Base-by-base conservation (phyloP, 2,329 filamentous ascomycete species). In the Fusarium clavum region DNA sequence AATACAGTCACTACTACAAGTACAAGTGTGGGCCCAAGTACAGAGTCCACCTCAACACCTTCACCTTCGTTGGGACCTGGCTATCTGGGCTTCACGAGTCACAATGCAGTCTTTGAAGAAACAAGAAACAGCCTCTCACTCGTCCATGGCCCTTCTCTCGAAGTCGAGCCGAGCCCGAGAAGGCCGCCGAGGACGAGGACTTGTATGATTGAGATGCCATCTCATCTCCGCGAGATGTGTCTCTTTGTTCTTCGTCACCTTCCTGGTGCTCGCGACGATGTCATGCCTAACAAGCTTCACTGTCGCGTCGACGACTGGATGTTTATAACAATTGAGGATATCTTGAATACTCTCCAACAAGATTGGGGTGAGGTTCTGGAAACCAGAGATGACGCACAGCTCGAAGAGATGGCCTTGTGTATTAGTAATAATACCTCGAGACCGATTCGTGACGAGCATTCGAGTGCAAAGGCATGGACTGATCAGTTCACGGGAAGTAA, bases 11-110 rank as follows among this genome's bases (percentile, higher is more conserved):
- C 32, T 40, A 16, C 48, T 40, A n/a, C 48, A 16, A 12, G 30
- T 38, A 12, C 29, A n/a, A 51, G 47, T 18, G 47, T 34, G n/a
- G 48, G 46, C 24, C 47, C 22, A 2, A 57, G n/a, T 25, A 48
- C n/a, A 5, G 57, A 44, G 20, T 48, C 57, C 14, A 61, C 43
- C 25, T 66, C 72, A 11, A 68, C 64, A 3, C 70, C 69, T n/a
- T 64, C 74, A 18, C 60, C 75, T 8, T 60, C 68, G 16, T 47
- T 56, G 6, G 57, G 68, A 3, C 59, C 72, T 16, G 83, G 83
- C 2, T 84, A 83, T 73, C 76, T 84, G n/a, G 83, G 83, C 56
- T 83, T 80, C 69, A 84, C 81, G 4, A 84, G 81, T 58, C 82
- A 81, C 64, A 80, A 76, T 49, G 76, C 78, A 16, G 80, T 83